phyloP scores from a whole-genome alignment of 176 grass and related monocot genomes.

The Zoysia pacifica region DNA sequence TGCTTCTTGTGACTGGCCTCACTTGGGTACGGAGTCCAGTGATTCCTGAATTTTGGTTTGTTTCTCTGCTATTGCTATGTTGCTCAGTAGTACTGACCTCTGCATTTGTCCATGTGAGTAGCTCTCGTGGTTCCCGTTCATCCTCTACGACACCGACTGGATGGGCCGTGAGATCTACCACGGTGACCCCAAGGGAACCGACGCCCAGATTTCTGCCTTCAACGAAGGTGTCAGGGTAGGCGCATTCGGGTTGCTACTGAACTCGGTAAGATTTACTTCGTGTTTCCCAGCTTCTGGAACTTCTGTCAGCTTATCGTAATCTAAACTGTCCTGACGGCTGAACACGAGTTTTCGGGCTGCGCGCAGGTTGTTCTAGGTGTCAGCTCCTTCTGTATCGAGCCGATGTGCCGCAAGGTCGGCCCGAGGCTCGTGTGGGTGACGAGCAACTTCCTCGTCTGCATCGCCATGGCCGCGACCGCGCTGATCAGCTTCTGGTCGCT shows the following conservation, averaged over 20 bases:
- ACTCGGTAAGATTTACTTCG: conserved; percentile 55
- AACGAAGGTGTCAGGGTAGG: conserved; percentile 72
- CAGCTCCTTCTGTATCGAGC: conserved; percentile 79
- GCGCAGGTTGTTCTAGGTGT: conserved; percentile 63
- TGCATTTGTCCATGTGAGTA: conserved; percentile 9
- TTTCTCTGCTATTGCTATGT: neutral
- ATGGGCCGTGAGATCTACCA: conserved; percentile 99
- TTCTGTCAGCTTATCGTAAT: neutral
- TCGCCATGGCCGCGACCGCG: conserved; percentile 62
- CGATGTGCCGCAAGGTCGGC: conserved; percentile 65
- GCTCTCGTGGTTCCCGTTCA: conserved; percentile 94
- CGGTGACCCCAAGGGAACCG: conserved; percentile 65
- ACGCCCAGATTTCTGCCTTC: conserved; percentile 50
- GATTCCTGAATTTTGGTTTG: neutral
- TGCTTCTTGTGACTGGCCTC: conserved; percentile 79
- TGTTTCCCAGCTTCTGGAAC: neutral
- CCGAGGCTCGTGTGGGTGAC: conserved; percentile 67
- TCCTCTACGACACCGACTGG: conserved; percentile 98
- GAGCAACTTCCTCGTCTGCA: conserved; percentile 64
- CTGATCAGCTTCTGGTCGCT: conserved; percentile 80
- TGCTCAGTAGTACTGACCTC: conserved; percentile 8
- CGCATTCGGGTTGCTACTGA: conserved; percentile 78
- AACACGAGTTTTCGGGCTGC: neutral
- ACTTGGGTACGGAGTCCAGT: conserved; percentile 66
- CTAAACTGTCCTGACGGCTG: neutral